Base-by-base conservation (phyloP, 1,139 yeast genomes). In the Meyerozyma elateridarum region DNA sequence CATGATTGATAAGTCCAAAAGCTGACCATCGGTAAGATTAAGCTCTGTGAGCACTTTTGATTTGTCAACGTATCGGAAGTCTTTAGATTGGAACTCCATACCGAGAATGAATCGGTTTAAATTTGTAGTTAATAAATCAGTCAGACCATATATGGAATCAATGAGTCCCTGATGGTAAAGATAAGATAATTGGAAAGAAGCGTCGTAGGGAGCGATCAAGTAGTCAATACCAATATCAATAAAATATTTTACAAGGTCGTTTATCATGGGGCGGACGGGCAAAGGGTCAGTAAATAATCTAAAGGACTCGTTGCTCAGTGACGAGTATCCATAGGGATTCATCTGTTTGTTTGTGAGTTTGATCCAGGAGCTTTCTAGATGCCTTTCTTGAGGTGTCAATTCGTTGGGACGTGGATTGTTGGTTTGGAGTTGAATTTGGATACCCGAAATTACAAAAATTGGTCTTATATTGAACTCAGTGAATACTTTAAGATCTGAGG, bases 121-220 rank as follows among this genome's bases (percentile, higher is more conserved):
- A 24, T 64, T 59, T 11, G 74, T 66, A 51, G 89, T 63, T 30
- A 89, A 61, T 29, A 79, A 68, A 47, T 91, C 97, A 2, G 89
- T 79, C 7, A 96, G 83, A 1, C 95, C 95, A 54, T 79, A 87
- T 22, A 89, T 75, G 1, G 85, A 78, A 54, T 89, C 94, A 35
- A 89, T 73, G 26, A 70, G 56, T 3, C 63, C 67, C 31, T 61
- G 68, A 34, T 70, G 71, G 41, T 72, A 64, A 47, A 89, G 61
- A 48, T 85, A 87, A 7, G 85, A 76, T 45, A 91, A 65, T 56
- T 91, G 97, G 34, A 84, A 76, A 54, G 88, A 78, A 0, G 96
- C 77, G 35, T 79, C 73, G 50, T 80, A 88, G 2, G 98, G 98
- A 20, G 95, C 83, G 12, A 88, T 75, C 38, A 87, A 56, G 50